Conservation (phyloP, 768 basidiomycete species). For the Trichaptum fuscoviolaceum region DNA sequence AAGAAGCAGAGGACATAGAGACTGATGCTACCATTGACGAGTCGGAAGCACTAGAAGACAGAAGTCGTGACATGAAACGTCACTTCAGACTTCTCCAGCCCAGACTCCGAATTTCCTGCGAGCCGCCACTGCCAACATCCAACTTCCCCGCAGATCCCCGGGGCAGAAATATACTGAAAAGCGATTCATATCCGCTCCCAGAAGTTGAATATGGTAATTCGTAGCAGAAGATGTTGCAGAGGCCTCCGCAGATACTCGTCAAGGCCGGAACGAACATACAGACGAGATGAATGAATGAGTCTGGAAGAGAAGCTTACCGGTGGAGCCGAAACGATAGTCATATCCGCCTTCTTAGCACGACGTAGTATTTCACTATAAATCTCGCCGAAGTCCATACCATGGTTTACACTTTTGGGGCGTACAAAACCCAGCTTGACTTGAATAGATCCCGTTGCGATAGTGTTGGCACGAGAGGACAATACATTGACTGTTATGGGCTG, state of each 20-base stretch:
- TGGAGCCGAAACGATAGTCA: slow-evolving; percentile 65
- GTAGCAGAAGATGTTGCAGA: not conserved
- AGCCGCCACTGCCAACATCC: not conserved
- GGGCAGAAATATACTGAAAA: not conserved
- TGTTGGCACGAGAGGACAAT: slow-evolving; percentile 42
- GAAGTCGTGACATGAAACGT: not conserved
- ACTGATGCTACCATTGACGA: not conserved
- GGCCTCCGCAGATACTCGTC: no score
- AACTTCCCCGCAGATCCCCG: not conserved
- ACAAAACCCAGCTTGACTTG: slow-evolving; percentile 61
- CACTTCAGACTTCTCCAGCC: not conserved
- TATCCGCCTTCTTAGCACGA: slow-evolving; percentile 45
- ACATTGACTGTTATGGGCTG: slow-evolving; percentile 45
- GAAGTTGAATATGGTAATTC: not conserved
- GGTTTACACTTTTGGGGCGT: slow-evolving; percentile 33
- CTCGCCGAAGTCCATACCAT: slow-evolving; percentile 49
- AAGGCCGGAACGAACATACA: not conserved
- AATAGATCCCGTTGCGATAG: slow-evolving; percentile 46
- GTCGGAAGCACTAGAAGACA: slow-evolving; percentile 1
- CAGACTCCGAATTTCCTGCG: not conserved
- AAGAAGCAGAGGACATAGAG: not conserved
- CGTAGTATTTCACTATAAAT: slow-evolving; percentile 61
- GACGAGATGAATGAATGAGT: not conserved
- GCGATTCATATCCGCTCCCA: not conserved
- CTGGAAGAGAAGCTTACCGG: slow-evolving; percentile 46